Evolutionary conservation across 345 rosid genomes (phyloP), one percentile per base, ranked within the genome.

Genomic region (Boechera divaricarpa): DNA sequence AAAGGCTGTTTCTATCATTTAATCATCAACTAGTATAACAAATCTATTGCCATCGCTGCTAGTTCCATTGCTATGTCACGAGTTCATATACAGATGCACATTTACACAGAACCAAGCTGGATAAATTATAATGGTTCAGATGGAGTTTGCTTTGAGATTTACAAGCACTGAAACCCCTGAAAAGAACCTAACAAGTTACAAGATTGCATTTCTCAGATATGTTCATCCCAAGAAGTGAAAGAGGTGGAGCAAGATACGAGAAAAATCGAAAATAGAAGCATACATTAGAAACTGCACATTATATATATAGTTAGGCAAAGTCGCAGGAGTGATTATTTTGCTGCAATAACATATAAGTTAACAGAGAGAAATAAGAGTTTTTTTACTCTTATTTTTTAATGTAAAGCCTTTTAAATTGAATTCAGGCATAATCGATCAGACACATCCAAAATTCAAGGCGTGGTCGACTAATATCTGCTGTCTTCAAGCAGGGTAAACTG

Each of bases 201-300:
- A 60, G 38, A 26, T 41, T 73, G 70, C 61, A 29, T 26, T 10
- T 67, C 24, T 42, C 63, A 44, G 31, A 70, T 24, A 45, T 54
- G 64, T 21, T 10, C 38, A 66, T 48, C 32, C n/a, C 44, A 61
- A 61, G 33, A 76, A 41, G 39, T 21, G 15, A 51, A 61, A 2
- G 24, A 26, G 6, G n/a, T 57, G 42, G 59, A 68, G 61, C 9
- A 67, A 48, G 7, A 41, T 13, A 59, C 1, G 32, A 75, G 67
- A 26, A 65, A 58, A 11, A n/a, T 2, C 3, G 6, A 5, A 28
- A 15, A 61, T 60, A 32, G 47, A 61, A 70, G 16, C 56, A 63
- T 52, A 81, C 74, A 75, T 28, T 72, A 79, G 59, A 81, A 85
- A 76, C 84, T 85, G 86, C 84, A 84, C 82, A 84, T 82, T 79